Percentiles rank a stretch among this genome's conserved stretches.
phyloP scores from a whole-genome alignment of 202 grass and related monocot genomes.

The Bolboschoenoplectus hybrid region DNA sequence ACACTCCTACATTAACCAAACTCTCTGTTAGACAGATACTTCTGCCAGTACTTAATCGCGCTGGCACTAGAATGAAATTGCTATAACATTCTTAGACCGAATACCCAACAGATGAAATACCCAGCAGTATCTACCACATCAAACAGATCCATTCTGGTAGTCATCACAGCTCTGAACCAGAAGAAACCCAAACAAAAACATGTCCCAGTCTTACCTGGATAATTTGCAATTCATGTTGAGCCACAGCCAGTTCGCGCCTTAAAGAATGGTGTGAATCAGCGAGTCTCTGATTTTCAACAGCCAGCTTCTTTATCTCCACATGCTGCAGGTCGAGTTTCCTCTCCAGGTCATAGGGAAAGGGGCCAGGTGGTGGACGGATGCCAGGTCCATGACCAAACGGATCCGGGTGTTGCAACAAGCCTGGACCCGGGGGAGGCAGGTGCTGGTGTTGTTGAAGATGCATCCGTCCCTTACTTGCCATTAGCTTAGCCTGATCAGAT shows the following conservation, averaged over 20 bases:
- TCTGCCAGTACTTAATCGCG: background rate
- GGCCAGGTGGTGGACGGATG: slow-evolving; percentile 55
- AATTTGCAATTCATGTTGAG: slow-evolving; percentile 76
- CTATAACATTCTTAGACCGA: background rate
- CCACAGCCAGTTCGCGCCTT: slow-evolving; percentile 68
- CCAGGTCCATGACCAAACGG: slow-evolving; percentile 54
- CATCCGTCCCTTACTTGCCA: slow-evolving; percentile 66
- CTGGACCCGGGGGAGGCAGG: slow-evolving; percentile 41
- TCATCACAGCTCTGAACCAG: background rate
- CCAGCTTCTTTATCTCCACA: slow-evolving; percentile 83
- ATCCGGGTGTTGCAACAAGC: slow-evolving; percentile 62
- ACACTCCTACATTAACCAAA: background rate
- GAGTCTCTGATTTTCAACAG: slow-evolving; percentile 70
- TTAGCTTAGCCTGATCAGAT: slow-evolving; percentile 9
- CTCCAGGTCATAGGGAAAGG: slow-evolving; percentile 76
- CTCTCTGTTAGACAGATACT: background rate
- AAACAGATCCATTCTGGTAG: background rate
- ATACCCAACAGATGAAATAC: background rate
- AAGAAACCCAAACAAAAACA: background rate
- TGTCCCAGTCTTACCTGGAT: slow-evolving; percentile 40
- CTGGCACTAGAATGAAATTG: background rate
- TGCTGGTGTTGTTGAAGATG: slow-evolving; percentile 55
- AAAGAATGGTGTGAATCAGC: slow-evolving; percentile 59
- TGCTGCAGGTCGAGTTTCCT: slow-evolving; percentile 72
- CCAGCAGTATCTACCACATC: no score